phyloP scores from a whole-genome alignment of 441 rosid species.

The Theobroma grandiflorum region DNA sequence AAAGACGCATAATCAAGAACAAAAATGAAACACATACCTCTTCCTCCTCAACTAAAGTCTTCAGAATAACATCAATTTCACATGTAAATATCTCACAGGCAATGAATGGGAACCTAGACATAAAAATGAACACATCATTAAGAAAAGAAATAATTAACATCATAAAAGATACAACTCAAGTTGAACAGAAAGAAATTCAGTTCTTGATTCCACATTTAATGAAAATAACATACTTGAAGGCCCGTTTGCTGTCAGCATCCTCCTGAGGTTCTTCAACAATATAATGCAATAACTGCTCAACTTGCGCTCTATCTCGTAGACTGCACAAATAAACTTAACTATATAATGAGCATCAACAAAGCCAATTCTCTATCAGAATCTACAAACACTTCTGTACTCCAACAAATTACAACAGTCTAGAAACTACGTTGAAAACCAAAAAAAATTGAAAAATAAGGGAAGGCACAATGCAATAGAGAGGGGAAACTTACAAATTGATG shows the following conservation, averaged over 20 bases:
- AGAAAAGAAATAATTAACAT: slow-evolving; percentile 22
- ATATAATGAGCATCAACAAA: slow-evolving; percentile 17
- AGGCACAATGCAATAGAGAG: background rate
- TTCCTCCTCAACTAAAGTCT: slow-evolving; percentile 91
- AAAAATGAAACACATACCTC: slow-evolving; percentile 54
- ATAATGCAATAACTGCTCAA: slow-evolving; percentile 78
- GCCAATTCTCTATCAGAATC: background rate
- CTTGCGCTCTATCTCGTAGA: slow-evolving; percentile 76
- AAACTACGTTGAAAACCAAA: background rate
- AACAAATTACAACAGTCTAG: background rate
- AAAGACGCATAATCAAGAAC: slow-evolving; percentile 19
- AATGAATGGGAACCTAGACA: slow-evolving; percentile 89
- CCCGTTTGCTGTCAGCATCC: slow-evolving; percentile 81
- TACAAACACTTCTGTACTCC: background rate
- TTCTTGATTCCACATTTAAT: slow-evolving; percentile 13
- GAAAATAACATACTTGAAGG: slow-evolving; percentile 77
- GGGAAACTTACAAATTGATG: slow-evolving; percentile 74
- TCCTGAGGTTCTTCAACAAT: slow-evolving; percentile 82
- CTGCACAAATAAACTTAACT: slow-evolving; percentile 47
- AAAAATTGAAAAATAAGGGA: background rate
- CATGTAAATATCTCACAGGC: slow-evolving; percentile 98
- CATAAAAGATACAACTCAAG: slow-evolving; percentile 7
- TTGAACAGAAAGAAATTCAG: slow-evolving; percentile 15
- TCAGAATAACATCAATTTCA: slow-evolving; percentile 93
- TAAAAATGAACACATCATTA: slow-evolving; percentile 24